Conservation (phyloP, 257 asterid species). For the Lithospermum erythrorhizon region DNA sequence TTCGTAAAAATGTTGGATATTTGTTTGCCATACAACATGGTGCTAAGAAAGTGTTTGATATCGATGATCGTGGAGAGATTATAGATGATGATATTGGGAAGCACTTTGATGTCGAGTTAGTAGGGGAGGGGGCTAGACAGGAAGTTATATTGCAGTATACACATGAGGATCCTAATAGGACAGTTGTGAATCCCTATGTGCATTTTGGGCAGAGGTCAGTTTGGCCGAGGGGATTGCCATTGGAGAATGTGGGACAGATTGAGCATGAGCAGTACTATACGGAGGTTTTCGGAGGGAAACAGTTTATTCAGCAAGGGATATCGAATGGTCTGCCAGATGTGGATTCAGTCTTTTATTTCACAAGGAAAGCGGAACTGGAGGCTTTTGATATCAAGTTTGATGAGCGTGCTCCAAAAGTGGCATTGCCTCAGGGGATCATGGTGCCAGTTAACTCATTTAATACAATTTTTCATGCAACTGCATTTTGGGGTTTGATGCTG, state of each 20-base stretch:
- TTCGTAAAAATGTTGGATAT: constrained; percentile 87
- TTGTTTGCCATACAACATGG: constrained; percentile 94
- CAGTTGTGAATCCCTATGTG: constrained; percentile 83
- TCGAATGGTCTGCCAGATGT: constrained; percentile 94
- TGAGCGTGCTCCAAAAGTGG: constrained; percentile 79
- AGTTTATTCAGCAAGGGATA: constrained; percentile 90
- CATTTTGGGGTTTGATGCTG: constrained; percentile 95
- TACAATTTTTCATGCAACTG: constrained; percentile 80
- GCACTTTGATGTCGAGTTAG: constrained; percentile 83
- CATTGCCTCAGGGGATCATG: constrained; percentile 95
- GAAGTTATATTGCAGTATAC: constrained; percentile 85
- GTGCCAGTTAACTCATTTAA: constrained; percentile 95
- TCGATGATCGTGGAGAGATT: constrained; percentile 84
- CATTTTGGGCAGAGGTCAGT: constrained; percentile 95
- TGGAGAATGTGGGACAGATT: constrained; percentile 87
- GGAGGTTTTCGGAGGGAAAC: constrained; percentile 81
- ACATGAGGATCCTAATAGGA: constrained; percentile 79
- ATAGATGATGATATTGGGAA: constrained; percentile 67
- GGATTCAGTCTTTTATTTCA: constrained; percentile 87
- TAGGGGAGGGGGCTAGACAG: constrained; percentile 78
- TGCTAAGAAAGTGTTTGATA: constrained; percentile 77
- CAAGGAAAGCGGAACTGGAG: constrained; percentile 72
- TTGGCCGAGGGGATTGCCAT: constrained; percentile 95
- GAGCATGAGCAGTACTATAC: constrained; percentile 83
- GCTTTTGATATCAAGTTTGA: constrained; percentile 79